phyloP scores from a whole-genome alignment of 192 early-diverging fungal species.

The Diversispora eburnea region DNA sequence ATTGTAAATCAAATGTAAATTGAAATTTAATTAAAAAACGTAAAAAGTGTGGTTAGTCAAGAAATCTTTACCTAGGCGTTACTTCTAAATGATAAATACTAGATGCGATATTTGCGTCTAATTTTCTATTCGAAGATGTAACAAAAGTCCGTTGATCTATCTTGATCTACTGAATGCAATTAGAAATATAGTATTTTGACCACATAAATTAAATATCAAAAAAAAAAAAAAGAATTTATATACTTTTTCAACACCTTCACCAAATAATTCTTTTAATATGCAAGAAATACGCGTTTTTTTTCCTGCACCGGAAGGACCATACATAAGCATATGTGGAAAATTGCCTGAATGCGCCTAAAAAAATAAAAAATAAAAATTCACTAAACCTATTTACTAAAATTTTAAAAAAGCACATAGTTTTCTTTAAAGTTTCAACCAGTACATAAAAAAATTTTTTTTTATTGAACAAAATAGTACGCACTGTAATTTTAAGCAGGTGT shows the following conservation, averaged over 20 bases:
- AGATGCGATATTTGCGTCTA: slow-evolving; percentile 81
- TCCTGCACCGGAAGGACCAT: slow-evolving; percentile 94
- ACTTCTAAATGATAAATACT: slow-evolving; percentile 98
- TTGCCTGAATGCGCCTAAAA: slow-evolving; percentile 64
- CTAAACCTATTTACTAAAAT: background rate
- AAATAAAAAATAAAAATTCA: background rate
- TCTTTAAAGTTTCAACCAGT: background rate
- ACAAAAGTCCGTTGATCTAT: slow-evolving; percentile 81
- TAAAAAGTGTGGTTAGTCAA: background rate
- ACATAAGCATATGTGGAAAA: slow-evolving; percentile 92
- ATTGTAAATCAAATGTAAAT: background rate
- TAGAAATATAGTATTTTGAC: background rate
- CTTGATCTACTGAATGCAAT: slow-evolving; percentile 64
- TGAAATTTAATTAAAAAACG: background rate
- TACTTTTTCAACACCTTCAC: slow-evolving; percentile 86
- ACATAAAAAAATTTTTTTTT: slow-evolving; percentile 2
- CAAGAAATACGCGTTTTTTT: slow-evolving; percentile 94
- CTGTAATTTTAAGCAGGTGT: slow-evolving; percentile 69
- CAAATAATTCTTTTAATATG: slow-evolving; percentile 84
- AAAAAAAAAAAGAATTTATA: background rate
- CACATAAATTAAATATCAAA: background rate
- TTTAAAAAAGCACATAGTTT: slow-evolving; percentile 3
- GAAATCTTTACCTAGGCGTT: slow-evolving; percentile 72
- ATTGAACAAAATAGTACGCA: slow-evolving; percentile 32
- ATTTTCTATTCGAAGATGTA: slow-evolving; percentile 76